Evolutionary conservation across 768 basidiomycete genomes (phyloP), one percentile per base, ranked within the genome.

Genomic region (Serendipita indica): DNA sequence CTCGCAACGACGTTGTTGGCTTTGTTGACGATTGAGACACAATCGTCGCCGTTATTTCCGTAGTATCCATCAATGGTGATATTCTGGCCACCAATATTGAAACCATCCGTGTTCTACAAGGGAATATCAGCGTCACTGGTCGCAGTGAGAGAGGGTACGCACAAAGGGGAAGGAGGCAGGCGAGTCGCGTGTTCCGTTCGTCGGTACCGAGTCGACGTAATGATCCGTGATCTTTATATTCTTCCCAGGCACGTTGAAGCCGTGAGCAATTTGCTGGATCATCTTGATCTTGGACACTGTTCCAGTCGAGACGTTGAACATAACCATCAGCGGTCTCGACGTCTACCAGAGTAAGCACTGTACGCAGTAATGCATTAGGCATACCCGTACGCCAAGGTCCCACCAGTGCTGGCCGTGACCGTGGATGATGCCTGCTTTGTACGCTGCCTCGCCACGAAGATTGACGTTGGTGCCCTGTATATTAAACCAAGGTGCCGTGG

Each of bases 331-430:
- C 20, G 76, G 76, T n/a, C 75, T 70, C 32, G 49, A 16, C 1
- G 10, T 30, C 30, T 54, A n/a, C 6, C 41, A 5, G 16, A 43
- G 16, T 18, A 43, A 43, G 27, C 5, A 43, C n/a, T 18, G 5
- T n/a, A n/a, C 6, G 27, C 3, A 43, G 3, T 25, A 25, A 25
- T 4, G 41, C 3, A 20, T 39, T n/a, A 63, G 58, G 64, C 72
- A 56, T 57, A 75, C 74, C 39, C 68, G 65, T 58, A 72, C 74
- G 25, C 73, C 73, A 54, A 71, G 66, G 59, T 76, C 70, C 75
- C 76, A 77, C 75, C 75, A 77, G 60, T 74, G 72, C 61, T 77
- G 72, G 16, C 77, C 75, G 60, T 72, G 73, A 28, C 75, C 73
- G 43, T 77, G 67, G 66, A 76, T 72, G 58, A 69, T 66, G 1